A percentile compares a stretch with the other conserved stretches of the same genome.
Conservation (phyloP, 345 rosid genomes). For the Stellera chamaejasme region DNA sequence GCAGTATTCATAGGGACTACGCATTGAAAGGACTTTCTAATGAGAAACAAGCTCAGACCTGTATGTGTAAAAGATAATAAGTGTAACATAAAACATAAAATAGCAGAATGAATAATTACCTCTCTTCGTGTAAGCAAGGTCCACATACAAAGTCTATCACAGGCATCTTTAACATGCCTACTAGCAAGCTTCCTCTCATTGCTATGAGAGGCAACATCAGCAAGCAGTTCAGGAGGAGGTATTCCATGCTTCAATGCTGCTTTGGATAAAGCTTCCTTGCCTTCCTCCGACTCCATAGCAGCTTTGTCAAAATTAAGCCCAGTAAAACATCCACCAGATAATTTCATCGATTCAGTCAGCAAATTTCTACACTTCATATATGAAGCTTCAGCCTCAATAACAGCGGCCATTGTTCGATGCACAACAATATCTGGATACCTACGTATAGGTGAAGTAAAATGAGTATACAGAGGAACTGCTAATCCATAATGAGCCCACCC, state of each 20-base stretch:
- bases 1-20: no score
- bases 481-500: conserved; percentile 87
- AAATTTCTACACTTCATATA: conserved; percentile 25
- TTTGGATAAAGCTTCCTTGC: conserved; percentile 43
- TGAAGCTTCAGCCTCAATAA: conserved; percentile 63
- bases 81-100: background rate
- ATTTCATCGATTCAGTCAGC: conserved; percentile 9
- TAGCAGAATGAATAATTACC: conserved; percentile 25
- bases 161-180: conserved; percentile 66
- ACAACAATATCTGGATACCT: conserved; percentile 86
- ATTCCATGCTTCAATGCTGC: conserved; percentile 58
- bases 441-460: conserved; percentile 89
- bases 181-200: conserved; percentile 66
- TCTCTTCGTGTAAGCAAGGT: conserved; percentile 54
- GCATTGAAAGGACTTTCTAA: no score
- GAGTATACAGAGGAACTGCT: conserved; percentile 80
- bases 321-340: conserved; percentile 37
- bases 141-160: conserved; percentile 84
- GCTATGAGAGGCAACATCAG: conserved; percentile 54
- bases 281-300: conserved; percentile 51
- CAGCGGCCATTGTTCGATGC: conserved; percentile 81
- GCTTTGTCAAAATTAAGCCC: conserved; percentile 47
- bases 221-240: conserved; percentile 40
- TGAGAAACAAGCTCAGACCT: no score
- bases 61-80: background rate